Base-by-base conservation (phyloP, 2,329 filamentous ascomycete species). In the Aureobasidium mangrovei region DNA sequence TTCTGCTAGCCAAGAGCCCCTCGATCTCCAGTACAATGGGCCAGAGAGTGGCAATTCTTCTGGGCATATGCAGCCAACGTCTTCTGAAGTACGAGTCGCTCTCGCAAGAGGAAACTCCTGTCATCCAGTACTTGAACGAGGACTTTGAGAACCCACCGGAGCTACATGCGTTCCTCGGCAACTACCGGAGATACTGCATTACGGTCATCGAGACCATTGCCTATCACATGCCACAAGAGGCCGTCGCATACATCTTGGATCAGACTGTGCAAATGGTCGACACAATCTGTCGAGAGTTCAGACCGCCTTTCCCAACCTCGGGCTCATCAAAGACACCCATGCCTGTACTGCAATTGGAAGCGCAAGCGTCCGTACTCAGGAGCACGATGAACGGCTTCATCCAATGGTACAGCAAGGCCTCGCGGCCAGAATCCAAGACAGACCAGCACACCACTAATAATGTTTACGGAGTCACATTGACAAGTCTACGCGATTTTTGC, bases 91-190 rank as follows among this genome's bases (percentile, higher is more conserved):
- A 95, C 69, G 93, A 98, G 68, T 84, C 80, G 59, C 73, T 97
- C 2, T 88, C 90, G 0, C 84, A 91, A 59, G 86, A 95, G 59
- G 81, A 88, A 44, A 85, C 96, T 62, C 78, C 87, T 2, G 91
- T 86, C 0, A 80, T 90, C 56, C 74, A 88, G 8, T 93, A 95
- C 60, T 77, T 98, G 1, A 78, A 90, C 63, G 91, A 97, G 64
- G 93, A 98, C 65, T 94, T 95, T 54, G 93, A 98, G 64, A 97
- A 91, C 0, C 76, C 91, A 24, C 93, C 93, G 0, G 93, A 98
- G 67, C 81, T 90, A 27, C 93, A 98, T 70, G 89, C 90, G 1
- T 98, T 98, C 67, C 78, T 97, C 8, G 90, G 91, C 3, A 97
- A 98, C 65, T 98, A 98, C 68, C 80, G 93, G 38, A 81, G 93